phyloP scores from a whole-genome alignment of 495 filamentous ascomycete species.

The Penicillium argentinense region DNA sequence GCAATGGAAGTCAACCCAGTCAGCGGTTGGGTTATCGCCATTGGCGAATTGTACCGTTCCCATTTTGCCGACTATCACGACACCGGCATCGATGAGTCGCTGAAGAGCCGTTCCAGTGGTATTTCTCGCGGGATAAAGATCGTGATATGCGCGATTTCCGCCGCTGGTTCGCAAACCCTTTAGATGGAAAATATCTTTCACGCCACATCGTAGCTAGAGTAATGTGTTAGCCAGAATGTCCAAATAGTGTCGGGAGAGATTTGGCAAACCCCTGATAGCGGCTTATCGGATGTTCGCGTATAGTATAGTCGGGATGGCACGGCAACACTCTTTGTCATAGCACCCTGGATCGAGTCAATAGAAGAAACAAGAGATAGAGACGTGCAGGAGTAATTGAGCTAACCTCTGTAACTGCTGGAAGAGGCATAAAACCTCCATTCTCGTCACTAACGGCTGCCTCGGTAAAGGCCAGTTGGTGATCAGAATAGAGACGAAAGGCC shows the following conservation, averaged over 20 bases:
- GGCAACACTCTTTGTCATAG: slow-evolving; percentile 26
- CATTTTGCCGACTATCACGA: slow-evolving; percentile 49
- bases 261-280: slow-evolving; percentile 31
- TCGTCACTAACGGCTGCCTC: slow-evolving; percentile 34
- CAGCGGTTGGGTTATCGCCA: slow-evolving; percentile 35
- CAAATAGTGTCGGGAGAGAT: background rate
- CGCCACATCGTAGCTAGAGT: slow-evolving; percentile 30
- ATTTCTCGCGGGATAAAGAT: slow-evolving; percentile 32
- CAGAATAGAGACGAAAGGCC: slow-evolving; percentile 43
- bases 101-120: slow-evolving; percentile 35
- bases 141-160: slow-evolving; percentile 42
- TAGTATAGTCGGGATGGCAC: slow-evolving; percentile 49
- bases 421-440: slow-evolving; percentile 33
- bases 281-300: slow-evolving; percentile 23
- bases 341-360: slow-evolving; percentile 9
- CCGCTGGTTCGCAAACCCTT: slow-evolving; percentile 40
- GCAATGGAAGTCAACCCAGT: slow-evolving; percentile 43
- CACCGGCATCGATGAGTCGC: slow-evolving; percentile 41
- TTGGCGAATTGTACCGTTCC: slow-evolving; percentile 49
- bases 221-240: background rate
- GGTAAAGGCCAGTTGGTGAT: slow-evolving; percentile 40
- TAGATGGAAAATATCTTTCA: slow-evolving; percentile 49
- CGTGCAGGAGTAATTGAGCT: slow-evolving; percentile 7
- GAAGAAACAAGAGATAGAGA: background rate
- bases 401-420: slow-evolving; percentile 35